These are phyloP conservation scores for Populus hybrid DNA, from an alignment of 441 rosid genomes.

Conservation along the genomic window DNA sequence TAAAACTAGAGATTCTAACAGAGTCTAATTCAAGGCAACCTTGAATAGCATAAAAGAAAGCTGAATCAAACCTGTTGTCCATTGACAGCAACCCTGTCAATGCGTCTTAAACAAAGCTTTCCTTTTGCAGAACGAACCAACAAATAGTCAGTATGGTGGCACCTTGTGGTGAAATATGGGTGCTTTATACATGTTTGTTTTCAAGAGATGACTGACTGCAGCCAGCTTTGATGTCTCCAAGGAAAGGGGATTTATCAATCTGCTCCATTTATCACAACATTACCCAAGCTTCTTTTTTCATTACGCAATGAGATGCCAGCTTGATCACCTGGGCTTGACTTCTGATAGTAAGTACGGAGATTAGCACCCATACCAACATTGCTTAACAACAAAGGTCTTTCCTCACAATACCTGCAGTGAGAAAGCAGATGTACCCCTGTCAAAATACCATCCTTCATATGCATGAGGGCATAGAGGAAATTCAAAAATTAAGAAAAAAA, in stretches of 20 bases:
- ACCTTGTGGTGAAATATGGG: slow-evolving; percentile 88
- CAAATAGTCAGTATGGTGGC: slow-evolving; percentile 80
- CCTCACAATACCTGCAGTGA: slow-evolving; percentile 84
- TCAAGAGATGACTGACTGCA: slow-evolving; percentile 81
- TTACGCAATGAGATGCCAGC: slow-evolving; percentile 47
- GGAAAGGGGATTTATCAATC: slow-evolving; percentile 93
- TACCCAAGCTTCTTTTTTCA: slow-evolving; percentile 66
- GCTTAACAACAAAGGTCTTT: slow-evolving; percentile 89
- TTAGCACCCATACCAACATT: slow-evolving; percentile 98
- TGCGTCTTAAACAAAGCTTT: slow-evolving; percentile 92
- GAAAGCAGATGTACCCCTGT: neutral
- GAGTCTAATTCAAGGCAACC: neutral
- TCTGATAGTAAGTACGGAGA: slow-evolving; percentile 91
- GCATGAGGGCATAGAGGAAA: neutral
- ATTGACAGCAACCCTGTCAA: slow-evolving; percentile 83
- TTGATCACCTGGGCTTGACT: slow-evolving; percentile 79
- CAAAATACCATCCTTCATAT: slow-evolving; percentile 5
- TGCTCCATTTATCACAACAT: slow-evolving; percentile 71
- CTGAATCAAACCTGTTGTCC: slow-evolving; percentile 85
- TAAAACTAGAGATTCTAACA: too few species aligned
- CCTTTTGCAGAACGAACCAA: slow-evolving; percentile 96
- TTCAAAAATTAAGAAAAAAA: too few species aligned
- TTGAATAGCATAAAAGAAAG: slow-evolving; percentile 16
- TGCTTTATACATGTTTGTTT: slow-evolving; percentile 96
- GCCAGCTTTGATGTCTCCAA: slow-evolving; percentile 88